Conservation (phyloP, 78 protist genomes). For the Monosiga brevicollis region DNA sequence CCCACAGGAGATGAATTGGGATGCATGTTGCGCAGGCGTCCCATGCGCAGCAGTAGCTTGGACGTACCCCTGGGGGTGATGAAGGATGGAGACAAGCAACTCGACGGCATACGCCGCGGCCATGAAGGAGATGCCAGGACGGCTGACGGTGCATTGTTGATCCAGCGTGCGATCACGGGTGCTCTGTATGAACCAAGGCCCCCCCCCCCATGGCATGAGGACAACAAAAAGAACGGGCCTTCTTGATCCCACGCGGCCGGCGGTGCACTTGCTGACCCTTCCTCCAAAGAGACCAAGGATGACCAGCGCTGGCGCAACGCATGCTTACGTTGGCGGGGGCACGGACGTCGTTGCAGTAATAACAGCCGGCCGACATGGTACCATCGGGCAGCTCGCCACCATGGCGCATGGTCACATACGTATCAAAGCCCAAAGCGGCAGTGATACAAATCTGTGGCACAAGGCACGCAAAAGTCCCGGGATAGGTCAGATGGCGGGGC, state of each 20-base stretch:
- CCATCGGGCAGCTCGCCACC: slow-evolving; percentile 39
- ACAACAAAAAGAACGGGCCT: background rate
- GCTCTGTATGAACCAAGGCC: slow-evolving; percentile 14
- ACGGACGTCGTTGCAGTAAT: slow-evolving; percentile 93
- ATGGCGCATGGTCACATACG: slow-evolving; percentile 87
- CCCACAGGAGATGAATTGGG: background rate
- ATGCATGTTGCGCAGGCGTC: background rate
- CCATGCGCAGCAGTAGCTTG: background rate
- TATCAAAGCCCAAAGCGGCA: slow-evolving; percentile 94
- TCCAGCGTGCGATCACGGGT: slow-evolving; percentile 90
- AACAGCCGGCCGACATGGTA: slow-evolving; percentile 75
- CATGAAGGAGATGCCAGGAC: slow-evolving; percentile 85
- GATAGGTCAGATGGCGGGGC: too few relatives aligned
- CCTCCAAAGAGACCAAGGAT: too few relatives aligned
- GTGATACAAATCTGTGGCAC: slow-evolving; percentile 44
- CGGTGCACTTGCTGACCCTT: too few relatives aligned
- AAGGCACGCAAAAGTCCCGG: background rate
- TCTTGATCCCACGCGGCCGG: too few relatives aligned
- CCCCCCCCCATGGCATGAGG: too few relatives aligned
- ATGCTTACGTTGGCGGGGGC: slow-evolving; percentile 78
- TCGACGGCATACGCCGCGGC: slow-evolving; percentile 87
- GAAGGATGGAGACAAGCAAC: slow-evolving; percentile 63
- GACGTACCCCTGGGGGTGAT: slow-evolving; percentile 55
- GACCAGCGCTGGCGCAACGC: too few relatives aligned
- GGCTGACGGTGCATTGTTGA: slow-evolving; percentile 96